Base-by-base conservation (phyloP, 164 flowering plant species). In the Umbellularia californica region DNA sequence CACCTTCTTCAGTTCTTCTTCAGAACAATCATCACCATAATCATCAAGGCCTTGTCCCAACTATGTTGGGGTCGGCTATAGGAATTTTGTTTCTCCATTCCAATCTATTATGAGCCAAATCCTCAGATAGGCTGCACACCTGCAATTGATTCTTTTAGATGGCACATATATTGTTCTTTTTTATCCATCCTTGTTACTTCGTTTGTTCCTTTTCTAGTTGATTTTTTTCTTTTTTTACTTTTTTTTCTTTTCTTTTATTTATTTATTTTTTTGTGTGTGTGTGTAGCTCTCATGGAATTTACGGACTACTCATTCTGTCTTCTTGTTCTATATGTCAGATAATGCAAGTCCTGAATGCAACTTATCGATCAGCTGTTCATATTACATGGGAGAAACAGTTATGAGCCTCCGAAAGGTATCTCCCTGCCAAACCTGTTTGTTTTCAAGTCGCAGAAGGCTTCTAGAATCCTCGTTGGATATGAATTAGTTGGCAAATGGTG, bases 331-430 rank as follows among this genome's bases (percentile, higher is more conserved):
- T 74, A 64, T 78, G 30, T 27, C 83, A 95, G 99, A 92, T 75
- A 88, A 84, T 81, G 92, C 86, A 70, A 90, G 90, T 81, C 99
- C 99, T 33, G 99, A 95, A 72, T 74, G 90, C 84, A 95, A 95
- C 86, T 82, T 95, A 72, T 85, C 84, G 11, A 66, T 88, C 62
- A 84, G 83, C 79, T 90, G 95, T 87, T 88, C 97, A 35, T 95
- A 87, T 79, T 88, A 86, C 81, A 81, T 90, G 81, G 95, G 97
- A 75, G 99, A 95, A 80, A 83, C 93, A 51, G 90, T 91, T 55
- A 87, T 91, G 97, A 88, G 92, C 79, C 81, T 95, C 80, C 86
- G 86, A 74, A 95, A 90, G 93, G 99, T 88, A 84, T 78, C 70
- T 74, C 64, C 14, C 58, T 41, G 24, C n/a, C 50, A 9, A 41